Conservation (phyloP, 2,329 filamentous ascomycete species). For the Samsoniella hepiali region DNA sequence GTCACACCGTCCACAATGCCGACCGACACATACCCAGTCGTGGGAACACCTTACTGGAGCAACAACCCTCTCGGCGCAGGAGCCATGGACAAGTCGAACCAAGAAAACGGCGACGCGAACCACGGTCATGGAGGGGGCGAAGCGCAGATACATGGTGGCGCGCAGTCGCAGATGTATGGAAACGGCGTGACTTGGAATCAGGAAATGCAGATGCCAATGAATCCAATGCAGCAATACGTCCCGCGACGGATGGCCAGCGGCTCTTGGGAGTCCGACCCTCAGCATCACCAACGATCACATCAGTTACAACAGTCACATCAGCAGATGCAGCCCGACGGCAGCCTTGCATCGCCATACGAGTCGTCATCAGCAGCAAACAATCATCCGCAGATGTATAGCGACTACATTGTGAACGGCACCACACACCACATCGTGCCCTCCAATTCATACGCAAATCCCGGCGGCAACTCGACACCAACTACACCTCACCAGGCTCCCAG, state of each 20-base stretch:
- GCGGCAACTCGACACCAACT: not conserved
- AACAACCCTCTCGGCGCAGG: not conserved
- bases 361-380: not conserved
- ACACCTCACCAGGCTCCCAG: not conserved
- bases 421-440: constrained; percentile 7
- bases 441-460: not conserved
- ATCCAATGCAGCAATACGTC: constrained; percentile 5
- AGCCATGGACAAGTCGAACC: not conserved
- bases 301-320: not conserved
- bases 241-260: not conserved
- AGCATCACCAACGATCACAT: not conserved
- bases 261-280: not conserved
- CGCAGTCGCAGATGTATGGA: constrained; percentile 3
- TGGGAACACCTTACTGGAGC: constrained; percentile 8
- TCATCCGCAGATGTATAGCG: not conserved
- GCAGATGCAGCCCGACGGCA: constrained; percentile 1
- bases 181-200: not conserved
- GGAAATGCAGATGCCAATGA: constrained; percentile 5
- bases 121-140: not conserved
- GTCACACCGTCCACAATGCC: not conserved
- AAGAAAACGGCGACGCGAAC: not conserved
- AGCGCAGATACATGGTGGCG: not conserved
- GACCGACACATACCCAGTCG: not conserved
- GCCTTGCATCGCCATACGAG: constrained; percentile 9
- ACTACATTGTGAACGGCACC: not conserved